Evolutionary conservation across 2,329 filamentous ascomycete genomes (phyloP), one percentile per base, ranked within the genome.

Genomic region (Penicillium hordei): DNA sequence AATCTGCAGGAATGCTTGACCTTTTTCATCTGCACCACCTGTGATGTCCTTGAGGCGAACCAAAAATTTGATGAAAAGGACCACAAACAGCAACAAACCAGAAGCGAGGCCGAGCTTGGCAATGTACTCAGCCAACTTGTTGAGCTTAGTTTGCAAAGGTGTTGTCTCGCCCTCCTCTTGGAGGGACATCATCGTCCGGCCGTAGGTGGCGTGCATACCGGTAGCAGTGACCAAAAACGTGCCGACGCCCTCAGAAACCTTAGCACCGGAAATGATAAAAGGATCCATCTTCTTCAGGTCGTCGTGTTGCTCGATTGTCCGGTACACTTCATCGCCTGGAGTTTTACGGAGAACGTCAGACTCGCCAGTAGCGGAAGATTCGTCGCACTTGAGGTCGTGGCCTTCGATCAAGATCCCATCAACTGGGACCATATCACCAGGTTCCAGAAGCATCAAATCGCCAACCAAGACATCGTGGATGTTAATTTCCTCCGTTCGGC

Each of bases 261-360:
- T 91, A 3, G 88, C 88, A 45, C 90, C 90, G 23, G 89, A 93
- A 4, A 93, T 79, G 60, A 93, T 91, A 72, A 93, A 93, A 0
- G 90, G 90, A 65, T 93, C 90, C 60, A 89, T 77, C 67, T 89
- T 89, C 61, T 82, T 81, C 34, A 88, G 75, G 17, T 79, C 79
- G 52, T 86, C 80, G 58, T 85, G 79, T 48, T 82, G 79, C 60
- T 87, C 82, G 61, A 89, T 87, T 4, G 85, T 81, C 34, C 81
- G 81, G 70, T 83, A 87, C 21, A 87, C 87, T 13, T 89, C 86
- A 29, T 86, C 83, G 2, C 82, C 87, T 2, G 83, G 72, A 1
- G 78, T 82, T 74, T 93, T 93, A 67, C 84, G 86, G 33, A 92
- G 77, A 9, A 90, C 73, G 60, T 90, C 88, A 0, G 89, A 90